Conservation (phyloP, 106 monocot species). For the Gastrodia elata region DNA sequence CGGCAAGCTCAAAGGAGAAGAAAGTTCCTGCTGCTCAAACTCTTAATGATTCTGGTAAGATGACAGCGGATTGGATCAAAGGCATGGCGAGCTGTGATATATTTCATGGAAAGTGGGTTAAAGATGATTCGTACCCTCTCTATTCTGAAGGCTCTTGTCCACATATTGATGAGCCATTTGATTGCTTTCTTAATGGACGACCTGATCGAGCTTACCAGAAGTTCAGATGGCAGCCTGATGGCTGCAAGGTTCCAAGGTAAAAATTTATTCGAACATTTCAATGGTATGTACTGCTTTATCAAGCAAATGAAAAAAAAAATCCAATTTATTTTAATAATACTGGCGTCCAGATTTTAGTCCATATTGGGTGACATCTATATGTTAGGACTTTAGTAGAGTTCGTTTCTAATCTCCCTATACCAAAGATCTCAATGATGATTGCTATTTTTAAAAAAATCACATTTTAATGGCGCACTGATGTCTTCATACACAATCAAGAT, state of each 20-base stretch:
- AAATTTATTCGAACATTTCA: too few species aligned
- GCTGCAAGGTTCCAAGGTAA: conserved; percentile 70
- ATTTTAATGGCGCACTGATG: too few species aligned
- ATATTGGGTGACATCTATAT: too few species aligned
- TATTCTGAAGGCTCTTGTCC: conserved; percentile 69
- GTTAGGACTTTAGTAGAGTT: too few species aligned
- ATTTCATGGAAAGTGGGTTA: conserved; percentile 71
- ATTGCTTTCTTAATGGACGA: conserved; percentile 65
- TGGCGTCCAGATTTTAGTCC: too few species aligned
- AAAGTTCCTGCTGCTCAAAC: not conserved
- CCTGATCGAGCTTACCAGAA: conserved; percentile 55
- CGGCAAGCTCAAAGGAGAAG: not conserved
- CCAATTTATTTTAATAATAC: too few species aligned
- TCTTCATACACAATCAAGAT: too few species aligned
- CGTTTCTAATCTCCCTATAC: too few species aligned
- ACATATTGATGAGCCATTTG: conserved; percentile 66
- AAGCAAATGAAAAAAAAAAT: too few species aligned
- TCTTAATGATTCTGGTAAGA: not conserved
- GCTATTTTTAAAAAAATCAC: too few species aligned
- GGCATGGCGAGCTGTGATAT: conserved; percentile 43
- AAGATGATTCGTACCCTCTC: conserved; percentile 57
- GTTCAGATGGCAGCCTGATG: conserved; percentile 66
- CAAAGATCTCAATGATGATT: too few species aligned
- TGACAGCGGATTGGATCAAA: conserved; percentile 28
- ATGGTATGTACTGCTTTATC: too few species aligned